phyloP scores from a whole-genome alignment of 495 filamentous ascomycete species.

The Penicillium bialowiezense region DNA sequence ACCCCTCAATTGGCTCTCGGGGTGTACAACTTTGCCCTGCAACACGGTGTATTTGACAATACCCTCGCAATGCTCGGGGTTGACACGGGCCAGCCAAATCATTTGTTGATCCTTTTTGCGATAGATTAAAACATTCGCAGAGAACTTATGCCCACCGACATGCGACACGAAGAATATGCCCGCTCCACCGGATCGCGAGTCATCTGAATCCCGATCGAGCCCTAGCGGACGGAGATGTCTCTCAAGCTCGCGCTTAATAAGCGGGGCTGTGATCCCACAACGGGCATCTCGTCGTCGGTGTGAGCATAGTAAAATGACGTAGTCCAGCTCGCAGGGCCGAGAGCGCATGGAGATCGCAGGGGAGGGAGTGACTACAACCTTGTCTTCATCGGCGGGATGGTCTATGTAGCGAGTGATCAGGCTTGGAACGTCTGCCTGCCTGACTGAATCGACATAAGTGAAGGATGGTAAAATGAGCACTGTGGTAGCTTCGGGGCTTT shows the following conservation, averaged over 20 bases:
- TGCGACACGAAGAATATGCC: conserved; percentile 95
- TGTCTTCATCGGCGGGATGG: conserved; percentile 57
- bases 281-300: conserved; percentile 89
- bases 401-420: conserved; percentile 70
- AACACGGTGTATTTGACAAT: conserved; percentile 85
- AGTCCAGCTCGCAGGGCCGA: conserved; percentile 72
- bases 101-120: conserved; percentile 71
- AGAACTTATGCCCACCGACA: conserved; percentile 92
- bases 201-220: conserved; percentile 80
- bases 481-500: conserved; percentile 52
- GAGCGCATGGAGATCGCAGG: conserved; percentile 34
- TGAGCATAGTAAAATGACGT: conserved; percentile 90
- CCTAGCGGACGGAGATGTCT: conserved; percentile 81
- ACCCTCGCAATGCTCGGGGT: conserved; percentile 90
- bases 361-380: conserved; percentile 44
- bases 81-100: conserved; percentile 87
- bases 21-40: conserved; percentile 91
- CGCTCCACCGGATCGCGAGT: conserved; percentile 80
- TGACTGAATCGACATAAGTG: conserved; percentile 77
- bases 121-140: conserved; percentile 89
- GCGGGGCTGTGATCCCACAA: conserved; percentile 86
- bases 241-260: conserved; percentile 82
- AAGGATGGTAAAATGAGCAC: conserved; percentile 87
- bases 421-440: conserved; percentile 60
- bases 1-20: conserved; percentile 76